Evolutionary conservation across 2,329 filamentous ascomycete species (phyloP).

Genomic region (Fusarium sp.): DNA sequence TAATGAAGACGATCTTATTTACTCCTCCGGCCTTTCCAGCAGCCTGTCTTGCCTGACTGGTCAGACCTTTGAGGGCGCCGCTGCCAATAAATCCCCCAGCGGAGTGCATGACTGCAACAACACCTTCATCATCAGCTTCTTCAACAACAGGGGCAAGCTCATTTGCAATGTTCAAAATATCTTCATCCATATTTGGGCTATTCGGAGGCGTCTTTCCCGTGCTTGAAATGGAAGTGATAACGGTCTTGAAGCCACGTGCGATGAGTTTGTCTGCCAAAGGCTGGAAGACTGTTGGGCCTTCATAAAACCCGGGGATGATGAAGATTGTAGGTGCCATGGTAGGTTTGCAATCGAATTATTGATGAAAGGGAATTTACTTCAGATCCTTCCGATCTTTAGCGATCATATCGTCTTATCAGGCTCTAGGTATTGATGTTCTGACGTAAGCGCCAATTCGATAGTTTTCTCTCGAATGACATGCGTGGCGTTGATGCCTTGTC

Average conservation of each 20-base stretch:
- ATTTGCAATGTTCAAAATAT: not conserved
- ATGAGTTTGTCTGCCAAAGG: not conserved
- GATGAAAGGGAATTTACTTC: not conserved
- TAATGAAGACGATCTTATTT: not conserved
- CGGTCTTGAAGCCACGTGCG: not conserved
- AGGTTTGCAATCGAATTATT: fast-evolving
- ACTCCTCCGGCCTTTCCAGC: not conserved
- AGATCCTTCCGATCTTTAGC: too few relatives aligned
- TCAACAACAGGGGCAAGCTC: not conserved
- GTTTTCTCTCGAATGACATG: not conserved
- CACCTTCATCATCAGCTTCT: not conserved
- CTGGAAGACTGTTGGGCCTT: not conserved
- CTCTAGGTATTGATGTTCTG: not conserved
- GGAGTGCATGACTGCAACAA: not conserved
- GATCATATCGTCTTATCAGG: not conserved
- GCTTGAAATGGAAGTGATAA: not conserved
- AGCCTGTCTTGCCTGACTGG: fast-evolving
- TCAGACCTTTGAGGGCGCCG: not conserved
- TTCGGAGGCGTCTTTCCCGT: not conserved
- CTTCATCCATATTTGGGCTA: not conserved
- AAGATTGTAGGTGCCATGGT: not conserved
- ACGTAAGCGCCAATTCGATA: not conserved
- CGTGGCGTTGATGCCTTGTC: not conserved
- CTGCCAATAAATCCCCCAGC: slow-evolving; percentile 6
- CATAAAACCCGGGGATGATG: not conserved